Conservation (phyloP, 73 alveolate genomes). For the Blepharisma japonicum region DNA sequence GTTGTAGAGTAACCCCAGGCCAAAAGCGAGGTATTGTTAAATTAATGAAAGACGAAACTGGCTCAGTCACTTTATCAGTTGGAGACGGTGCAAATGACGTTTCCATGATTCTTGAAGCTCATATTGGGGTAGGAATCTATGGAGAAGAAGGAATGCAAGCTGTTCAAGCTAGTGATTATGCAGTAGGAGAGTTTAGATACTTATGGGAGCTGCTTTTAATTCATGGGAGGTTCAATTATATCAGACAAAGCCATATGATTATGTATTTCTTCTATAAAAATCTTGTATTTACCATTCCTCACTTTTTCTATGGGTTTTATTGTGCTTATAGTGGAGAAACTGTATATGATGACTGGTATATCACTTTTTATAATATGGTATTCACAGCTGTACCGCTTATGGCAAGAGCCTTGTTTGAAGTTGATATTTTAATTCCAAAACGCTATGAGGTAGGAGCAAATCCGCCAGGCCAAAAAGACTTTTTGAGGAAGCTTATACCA, state of each 20-base stretch:
- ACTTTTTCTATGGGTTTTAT: constrained; percentile 78
- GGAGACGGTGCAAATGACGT: constrained; percentile 99
- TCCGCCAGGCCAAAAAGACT: constrained; percentile 29
- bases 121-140: constrained; percentile 94
- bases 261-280: constrained; percentile 88
- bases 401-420: constrained; percentile 84
- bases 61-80: constrained; percentile 78
- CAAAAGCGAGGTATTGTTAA: constrained; percentile 93
- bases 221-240: constrained; percentile 78
- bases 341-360: constrained; percentile 86
- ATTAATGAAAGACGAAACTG: constrained; percentile 68
- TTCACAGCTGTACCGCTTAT: constrained; percentile 93
- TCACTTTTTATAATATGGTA: constrained; percentile 91
- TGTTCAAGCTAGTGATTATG: constrained; percentile 87
- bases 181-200: constrained; percentile 82
- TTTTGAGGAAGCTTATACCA: constrained; percentile 36
- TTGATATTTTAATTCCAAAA: constrained; percentile 60
- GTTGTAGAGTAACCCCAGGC: constrained; percentile 90
- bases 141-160: constrained; percentile 98
- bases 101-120: constrained; percentile 82
- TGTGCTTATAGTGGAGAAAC: constrained; percentile 83
- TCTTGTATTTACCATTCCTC: constrained; percentile 87
- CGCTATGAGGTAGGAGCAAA: constrained; percentile 29
- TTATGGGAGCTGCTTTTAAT: constrained; percentile 68
- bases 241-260: constrained; percentile 79